phyloP scores from a whole-genome alignment of 169 alveolate species.

The Sarcocystis neurona region DNA sequence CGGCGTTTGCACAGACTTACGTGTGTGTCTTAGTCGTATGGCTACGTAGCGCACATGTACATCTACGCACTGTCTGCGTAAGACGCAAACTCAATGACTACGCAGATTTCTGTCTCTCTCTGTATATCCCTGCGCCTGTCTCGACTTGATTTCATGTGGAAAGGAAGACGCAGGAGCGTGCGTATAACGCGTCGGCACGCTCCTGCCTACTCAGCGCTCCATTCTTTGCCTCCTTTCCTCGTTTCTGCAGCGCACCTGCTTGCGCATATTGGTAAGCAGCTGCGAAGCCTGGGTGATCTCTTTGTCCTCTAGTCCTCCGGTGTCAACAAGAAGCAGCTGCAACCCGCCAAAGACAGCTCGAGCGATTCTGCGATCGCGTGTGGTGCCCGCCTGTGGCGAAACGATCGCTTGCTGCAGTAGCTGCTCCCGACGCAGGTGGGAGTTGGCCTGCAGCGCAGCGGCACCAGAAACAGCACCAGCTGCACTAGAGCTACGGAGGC shows the following conservation, averaged over 20 bases:
- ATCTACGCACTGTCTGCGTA: too few species aligned
- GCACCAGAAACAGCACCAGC: too few species aligned
- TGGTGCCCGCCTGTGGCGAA: constrained; percentile 67
- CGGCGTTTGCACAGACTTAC: too few species aligned
- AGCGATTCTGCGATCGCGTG: constrained; percentile 76
- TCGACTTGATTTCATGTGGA: too few species aligned
- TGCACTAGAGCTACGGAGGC: too few species aligned
- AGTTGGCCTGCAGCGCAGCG: too few species aligned
- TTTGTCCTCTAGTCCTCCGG: constrained; percentile 73
- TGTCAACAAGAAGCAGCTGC: constrained; percentile 67
- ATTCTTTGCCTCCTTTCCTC: neutral
- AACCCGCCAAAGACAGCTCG: constrained; percentile 57
- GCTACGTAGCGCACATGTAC: too few species aligned
- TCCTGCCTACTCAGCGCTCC: neutral
- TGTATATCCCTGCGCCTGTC: too few species aligned
- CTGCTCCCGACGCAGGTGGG: constrained; percentile 1
- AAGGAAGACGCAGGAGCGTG: neutral
- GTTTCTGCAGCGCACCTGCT: neutral
- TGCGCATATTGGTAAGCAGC: constrained; percentile 6
- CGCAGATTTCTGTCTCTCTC: too few species aligned
- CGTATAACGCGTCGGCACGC: neutral
- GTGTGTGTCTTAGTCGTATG: too few species aligned
- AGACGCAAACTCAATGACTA: too few species aligned
- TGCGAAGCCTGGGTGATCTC: constrained; percentile 12
- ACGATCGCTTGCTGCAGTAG: constrained; percentile 55